Conservation (phyloP, 441 rosid genomes). For the Populus hybrid region DNA sequence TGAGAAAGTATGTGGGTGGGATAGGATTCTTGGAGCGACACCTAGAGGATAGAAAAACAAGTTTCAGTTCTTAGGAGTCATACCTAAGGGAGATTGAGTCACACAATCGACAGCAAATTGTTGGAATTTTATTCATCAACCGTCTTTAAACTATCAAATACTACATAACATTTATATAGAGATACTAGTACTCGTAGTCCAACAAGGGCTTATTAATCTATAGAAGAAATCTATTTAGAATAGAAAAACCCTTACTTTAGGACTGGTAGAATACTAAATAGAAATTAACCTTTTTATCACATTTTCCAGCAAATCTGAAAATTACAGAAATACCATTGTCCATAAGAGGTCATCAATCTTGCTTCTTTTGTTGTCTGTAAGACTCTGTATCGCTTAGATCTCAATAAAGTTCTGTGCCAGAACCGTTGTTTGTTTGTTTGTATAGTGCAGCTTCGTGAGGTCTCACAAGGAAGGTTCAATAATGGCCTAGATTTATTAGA, state of each 20-base stretch:
- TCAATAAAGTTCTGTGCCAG: background rate
- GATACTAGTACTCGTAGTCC: background rate
- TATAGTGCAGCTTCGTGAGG: background rate
- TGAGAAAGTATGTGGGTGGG: background rate
- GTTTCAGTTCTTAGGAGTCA: background rate
- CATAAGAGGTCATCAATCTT: background rate
- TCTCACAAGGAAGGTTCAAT: background rate
- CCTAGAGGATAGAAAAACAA: background rate
- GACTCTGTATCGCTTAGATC: background rate
- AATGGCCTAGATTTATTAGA: background rate
- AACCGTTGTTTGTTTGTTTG: background rate
- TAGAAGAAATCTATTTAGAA: background rate
- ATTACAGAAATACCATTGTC: background rate
- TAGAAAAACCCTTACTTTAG: background rate
- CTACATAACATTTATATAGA: background rate
- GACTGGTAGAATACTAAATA: background rate
- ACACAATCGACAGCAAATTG: background rate
- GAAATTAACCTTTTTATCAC: background rate
- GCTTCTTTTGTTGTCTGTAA: background rate
- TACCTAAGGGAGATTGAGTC: background rate
- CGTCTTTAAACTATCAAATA: background rate
- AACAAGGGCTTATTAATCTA: background rate
- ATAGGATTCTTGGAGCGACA: background rate
- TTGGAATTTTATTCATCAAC: background rate
- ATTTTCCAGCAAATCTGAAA: background rate